Conservation (phyloP, 148 eudicot species). For the Chenopodium album region DNA sequence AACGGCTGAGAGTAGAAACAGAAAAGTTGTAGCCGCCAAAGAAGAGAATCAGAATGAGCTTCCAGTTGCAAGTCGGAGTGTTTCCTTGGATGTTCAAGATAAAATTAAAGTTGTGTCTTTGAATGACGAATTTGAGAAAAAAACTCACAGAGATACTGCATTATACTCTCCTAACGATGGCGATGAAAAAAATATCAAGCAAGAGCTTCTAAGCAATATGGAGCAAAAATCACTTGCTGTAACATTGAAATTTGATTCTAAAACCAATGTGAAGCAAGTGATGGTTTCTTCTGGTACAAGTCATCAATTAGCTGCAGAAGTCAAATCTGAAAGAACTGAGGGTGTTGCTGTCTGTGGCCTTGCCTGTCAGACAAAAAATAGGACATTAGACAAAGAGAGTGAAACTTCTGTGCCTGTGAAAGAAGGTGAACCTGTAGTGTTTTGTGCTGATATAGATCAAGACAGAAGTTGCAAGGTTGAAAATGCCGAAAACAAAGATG, state of each 20-base stretch:
- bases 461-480: slow-evolving; percentile 26
- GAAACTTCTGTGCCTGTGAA: slow-evolving; percentile 11
- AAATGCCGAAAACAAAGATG: slow-evolving; percentile 27
- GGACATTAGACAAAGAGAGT: slow-evolving; percentile 21
- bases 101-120: slow-evolving; percentile 20
- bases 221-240: slow-evolving; percentile 29
- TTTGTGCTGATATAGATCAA: slow-evolving; percentile 18
- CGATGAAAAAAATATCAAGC: not conserved
- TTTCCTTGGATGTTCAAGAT: slow-evolving; percentile 23
- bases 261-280: slow-evolving; percentile 9
- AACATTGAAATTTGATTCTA: slow-evolving; percentile 21
- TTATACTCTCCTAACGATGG: not conserved
- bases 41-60: slow-evolving; percentile 18
- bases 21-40: slow-evolving; percentile 18
- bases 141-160: slow-evolving; percentile 20
- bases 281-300: slow-evolving; percentile 21
- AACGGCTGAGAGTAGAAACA: slow-evolving; percentile 1
- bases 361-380: slow-evolving; percentile 14
- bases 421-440: slow-evolving; percentile 21
- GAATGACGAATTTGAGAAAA: slow-evolving; percentile 26
- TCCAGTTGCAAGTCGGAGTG: slow-evolving; percentile 25
- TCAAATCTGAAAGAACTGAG: slow-evolving; percentile 19
- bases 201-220: slow-evolving; percentile 12
- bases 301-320: slow-evolving; percentile 23
- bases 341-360: slow-evolving; percentile 18